phyloP scores from a whole-genome alignment of 176 grass and related monocot genomes.

The Rhynchospora breviuscula region DNA sequence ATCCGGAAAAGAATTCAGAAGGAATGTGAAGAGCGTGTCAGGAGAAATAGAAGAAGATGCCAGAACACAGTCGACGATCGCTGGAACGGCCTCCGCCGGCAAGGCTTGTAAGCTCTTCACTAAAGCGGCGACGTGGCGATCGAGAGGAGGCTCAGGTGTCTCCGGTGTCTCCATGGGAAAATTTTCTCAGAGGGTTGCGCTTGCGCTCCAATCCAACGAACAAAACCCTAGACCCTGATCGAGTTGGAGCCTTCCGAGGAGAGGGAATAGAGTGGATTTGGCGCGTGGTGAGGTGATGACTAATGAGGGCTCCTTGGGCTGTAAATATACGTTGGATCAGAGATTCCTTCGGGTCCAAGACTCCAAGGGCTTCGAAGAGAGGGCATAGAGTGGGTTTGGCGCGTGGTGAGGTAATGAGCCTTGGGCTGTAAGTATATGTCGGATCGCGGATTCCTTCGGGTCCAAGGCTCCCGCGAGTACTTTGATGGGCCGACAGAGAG shows the following conservation, averaged over 20 bases:
- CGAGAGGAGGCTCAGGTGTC: constrained; percentile 14
- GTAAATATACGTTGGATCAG: neutral
- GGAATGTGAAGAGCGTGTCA: constrained; percentile 52
- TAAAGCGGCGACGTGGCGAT: constrained; percentile 40
- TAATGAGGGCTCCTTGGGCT: neutral
- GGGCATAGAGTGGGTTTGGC: neutral
- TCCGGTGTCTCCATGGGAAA: constrained; percentile 2
- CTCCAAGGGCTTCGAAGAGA: neutral
- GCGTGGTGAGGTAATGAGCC: neutral
- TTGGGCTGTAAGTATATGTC: too few species aligned
- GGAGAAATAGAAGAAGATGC: constrained; percentile 44
- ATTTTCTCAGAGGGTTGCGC: neutral
- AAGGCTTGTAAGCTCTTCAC: constrained; percentile 49
- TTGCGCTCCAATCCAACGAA: neutral
- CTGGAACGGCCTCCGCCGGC: constrained; percentile 38
- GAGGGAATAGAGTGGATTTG: neutral
- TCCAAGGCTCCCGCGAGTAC: too few species aligned
- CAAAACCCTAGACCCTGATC: constrained; percentile 25
- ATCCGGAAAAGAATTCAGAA: constrained; percentile 44
- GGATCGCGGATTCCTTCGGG: too few species aligned
- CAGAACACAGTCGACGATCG: constrained; percentile 73
- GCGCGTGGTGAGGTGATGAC: neutral
- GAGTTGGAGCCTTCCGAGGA: neutral
- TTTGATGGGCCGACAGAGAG: too few species aligned
- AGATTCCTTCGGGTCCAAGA: too few species aligned